Conservation (phyloP, 1,284 basidiomycete species). For the Heterobasidion parviporum region DNA sequence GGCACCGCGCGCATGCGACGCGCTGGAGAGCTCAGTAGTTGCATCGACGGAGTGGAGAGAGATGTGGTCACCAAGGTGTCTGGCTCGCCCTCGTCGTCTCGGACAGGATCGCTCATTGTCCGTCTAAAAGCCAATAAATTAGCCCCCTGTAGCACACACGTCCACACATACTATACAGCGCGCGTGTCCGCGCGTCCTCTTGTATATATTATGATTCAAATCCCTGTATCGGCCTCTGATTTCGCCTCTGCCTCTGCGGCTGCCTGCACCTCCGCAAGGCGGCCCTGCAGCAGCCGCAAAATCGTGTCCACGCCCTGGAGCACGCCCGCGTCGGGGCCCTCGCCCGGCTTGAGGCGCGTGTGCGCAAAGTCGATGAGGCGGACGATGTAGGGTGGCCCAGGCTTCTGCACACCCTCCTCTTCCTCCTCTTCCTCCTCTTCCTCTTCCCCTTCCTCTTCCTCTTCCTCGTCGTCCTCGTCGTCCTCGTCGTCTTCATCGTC, state of each 20-base stretch:
- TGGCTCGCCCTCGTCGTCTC: too few species aligned
- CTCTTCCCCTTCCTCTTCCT: conserved; percentile 22
- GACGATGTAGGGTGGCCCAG: conserved; percentile 53
- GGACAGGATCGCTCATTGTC: too few species aligned
- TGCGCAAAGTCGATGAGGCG: conserved; percentile 95
- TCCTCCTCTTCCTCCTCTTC: conserved; percentile 26
- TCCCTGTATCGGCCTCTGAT: not conserved
- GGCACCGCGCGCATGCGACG: too few species aligned
- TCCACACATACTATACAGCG: too few species aligned
- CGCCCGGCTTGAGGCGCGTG: conserved; percentile 58
- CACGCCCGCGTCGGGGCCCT: conserved; percentile 77
- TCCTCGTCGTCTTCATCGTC: conserved; percentile 22
- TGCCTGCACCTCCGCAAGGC: conserved; percentile 28
- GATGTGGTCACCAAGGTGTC: too few species aligned
- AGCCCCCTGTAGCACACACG: too few species aligned
- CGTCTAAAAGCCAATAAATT: too few species aligned
- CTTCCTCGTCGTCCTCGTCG: conserved; percentile 27
- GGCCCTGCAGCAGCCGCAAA: conserved; percentile 46
- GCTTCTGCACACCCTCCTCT: conserved; percentile 23
- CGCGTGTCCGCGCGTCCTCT: too few species aligned
- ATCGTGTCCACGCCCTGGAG: conserved; percentile 65
- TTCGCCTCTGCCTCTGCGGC: not conserved
- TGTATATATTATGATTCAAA: too few species aligned
- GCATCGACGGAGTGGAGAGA: too few species aligned
- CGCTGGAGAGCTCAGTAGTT: too few species aligned